These are phyloP conservation scores for Discostella stelligeroides DNA, from an alignment of 108 stramenopile species.

Conservation along the genomic window DNA sequence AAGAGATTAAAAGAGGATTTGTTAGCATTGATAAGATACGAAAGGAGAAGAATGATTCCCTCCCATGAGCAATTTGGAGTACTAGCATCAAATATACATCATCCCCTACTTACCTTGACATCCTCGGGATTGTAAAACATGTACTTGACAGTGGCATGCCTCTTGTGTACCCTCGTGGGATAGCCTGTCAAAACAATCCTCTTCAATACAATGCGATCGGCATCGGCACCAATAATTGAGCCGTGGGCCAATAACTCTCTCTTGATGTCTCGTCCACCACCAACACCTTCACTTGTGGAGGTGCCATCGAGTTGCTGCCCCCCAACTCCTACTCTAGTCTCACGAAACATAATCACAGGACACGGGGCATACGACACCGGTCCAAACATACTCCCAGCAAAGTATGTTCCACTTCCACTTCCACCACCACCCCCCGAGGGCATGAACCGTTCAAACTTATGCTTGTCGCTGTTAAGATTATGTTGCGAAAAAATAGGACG, in stretches of 20 bases:
- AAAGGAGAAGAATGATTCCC: too few species aligned
- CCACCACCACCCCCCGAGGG: constrained; percentile 51
- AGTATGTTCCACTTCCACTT: constrained; percentile 74
- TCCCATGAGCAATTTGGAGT: constrained; percentile 1
- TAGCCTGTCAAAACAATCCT: constrained; percentile 96
- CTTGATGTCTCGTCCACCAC: constrained; percentile 15
- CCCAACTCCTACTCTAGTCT: constrained; percentile 27
- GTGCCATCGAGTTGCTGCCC: constrained; percentile 11
- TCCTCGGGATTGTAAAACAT: constrained; percentile 99
- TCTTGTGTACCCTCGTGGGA: constrained; percentile 96
- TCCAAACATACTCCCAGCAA: constrained; percentile 92
- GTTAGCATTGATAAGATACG: too few species aligned
- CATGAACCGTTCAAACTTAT: constrained; percentile 97
- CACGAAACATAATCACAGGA: constrained; percentile 86
- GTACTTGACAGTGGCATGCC: constrained; percentile 96
- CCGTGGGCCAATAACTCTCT: constrained; percentile 90
- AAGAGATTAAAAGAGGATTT: too few species aligned
- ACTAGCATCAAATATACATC: constrained; percentile 5
- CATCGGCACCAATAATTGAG: constrained; percentile 92
- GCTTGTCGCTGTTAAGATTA: constrained; percentile 97
- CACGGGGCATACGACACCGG: constrained; percentile 94
- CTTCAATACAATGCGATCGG: constrained; percentile 97
- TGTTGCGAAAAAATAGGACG: constrained; percentile 95
- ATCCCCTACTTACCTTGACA: constrained; percentile 58
- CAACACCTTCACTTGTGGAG: background rate